These are phyloP conservation scores for Tricholoma saponaceum DNA, from an alignment of 768 basidiomycete species.

Conservation along the genomic window DNA sequence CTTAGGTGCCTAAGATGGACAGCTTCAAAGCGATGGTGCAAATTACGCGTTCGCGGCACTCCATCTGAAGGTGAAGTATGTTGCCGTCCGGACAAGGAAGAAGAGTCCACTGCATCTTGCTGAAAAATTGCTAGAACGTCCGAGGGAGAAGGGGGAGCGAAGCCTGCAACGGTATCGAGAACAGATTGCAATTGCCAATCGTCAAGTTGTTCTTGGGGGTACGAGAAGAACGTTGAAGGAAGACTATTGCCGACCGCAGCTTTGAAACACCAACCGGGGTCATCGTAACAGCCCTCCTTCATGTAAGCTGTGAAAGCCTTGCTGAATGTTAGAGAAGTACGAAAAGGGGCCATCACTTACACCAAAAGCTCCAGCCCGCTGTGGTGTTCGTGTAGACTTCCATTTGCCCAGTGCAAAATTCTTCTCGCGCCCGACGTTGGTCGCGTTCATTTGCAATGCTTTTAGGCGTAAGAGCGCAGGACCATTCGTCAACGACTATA, in stretches of 20 bases:
- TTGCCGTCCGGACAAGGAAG: neutral
- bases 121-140: conserved; percentile 8
- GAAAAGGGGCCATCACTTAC: conserved; percentile 31
- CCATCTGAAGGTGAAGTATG: neutral
- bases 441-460: conserved; percentile 48
- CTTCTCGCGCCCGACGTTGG: conserved; percentile 35
- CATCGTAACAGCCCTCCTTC: conserved; percentile 55
- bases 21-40: conserved; percentile 22
- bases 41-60: neutral
- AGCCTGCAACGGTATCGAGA: conserved; percentile 3
- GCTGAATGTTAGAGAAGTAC: neutral
- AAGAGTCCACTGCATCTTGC: neutral
- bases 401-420: conserved; percentile 59
- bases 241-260: conserved; percentile 52
- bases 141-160: conserved; percentile 8
- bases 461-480: conserved; percentile 66
- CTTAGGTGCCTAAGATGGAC: conserved; percentile 17
- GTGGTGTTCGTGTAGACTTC: conserved; percentile 50
- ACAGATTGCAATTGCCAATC: conserved; percentile 6
- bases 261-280: conserved; percentile 70
- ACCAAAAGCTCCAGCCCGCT: conserved; percentile 71
- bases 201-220: conserved; percentile 17
- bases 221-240: conserved; percentile 56
- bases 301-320: conserved; percentile 40
- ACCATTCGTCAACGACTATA: conserved; percentile 80